phyloP scores from a whole-genome alignment of 1,139 yeast species.

The Blastobotrys serpentis region DNA sequence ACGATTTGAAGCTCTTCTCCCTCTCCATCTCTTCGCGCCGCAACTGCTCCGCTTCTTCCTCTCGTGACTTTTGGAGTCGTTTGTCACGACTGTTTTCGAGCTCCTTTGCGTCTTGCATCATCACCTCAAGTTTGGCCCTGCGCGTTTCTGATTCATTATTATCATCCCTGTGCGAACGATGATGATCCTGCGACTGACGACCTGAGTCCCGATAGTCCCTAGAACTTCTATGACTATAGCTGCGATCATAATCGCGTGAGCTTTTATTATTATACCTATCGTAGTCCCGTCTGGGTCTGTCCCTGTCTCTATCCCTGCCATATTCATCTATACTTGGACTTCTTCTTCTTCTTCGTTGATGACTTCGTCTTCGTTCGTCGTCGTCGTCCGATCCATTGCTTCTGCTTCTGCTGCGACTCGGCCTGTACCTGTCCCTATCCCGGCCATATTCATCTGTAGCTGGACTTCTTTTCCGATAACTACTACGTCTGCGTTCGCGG shows the following conservation, averaged over 20 bases:
- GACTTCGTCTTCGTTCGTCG: neutral
- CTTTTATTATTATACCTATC: no score
- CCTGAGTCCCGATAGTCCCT: neutral
- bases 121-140: conserved; percentile 13
- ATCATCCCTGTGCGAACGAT: neutral
- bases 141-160: neutral
- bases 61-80: conserved; percentile 55
- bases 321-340: neutral
- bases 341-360: neutral
- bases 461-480: neutral
- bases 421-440: conserved; percentile 11
- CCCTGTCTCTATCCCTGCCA: conserved; percentile 3
- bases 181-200: neutral
- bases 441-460: neutral
- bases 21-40: conserved; percentile 72
- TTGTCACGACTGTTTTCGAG: conserved; percentile 54
- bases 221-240: no score
- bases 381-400: conserved; percentile 7
- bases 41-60: conserved; percentile 68
- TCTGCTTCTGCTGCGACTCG: no score
- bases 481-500: neutral
- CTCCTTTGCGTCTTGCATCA: conserved; percentile 57
- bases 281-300: no score
- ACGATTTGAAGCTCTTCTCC: conserved; percentile 68
- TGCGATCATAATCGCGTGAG: no score